A percentile compares a stretch with the other conserved stretches of the same genome.
Evolutionary conservation across 164 flowering plant genomes (phyloP).

Genomic region (Magnolia kwangsiensis): DNA sequence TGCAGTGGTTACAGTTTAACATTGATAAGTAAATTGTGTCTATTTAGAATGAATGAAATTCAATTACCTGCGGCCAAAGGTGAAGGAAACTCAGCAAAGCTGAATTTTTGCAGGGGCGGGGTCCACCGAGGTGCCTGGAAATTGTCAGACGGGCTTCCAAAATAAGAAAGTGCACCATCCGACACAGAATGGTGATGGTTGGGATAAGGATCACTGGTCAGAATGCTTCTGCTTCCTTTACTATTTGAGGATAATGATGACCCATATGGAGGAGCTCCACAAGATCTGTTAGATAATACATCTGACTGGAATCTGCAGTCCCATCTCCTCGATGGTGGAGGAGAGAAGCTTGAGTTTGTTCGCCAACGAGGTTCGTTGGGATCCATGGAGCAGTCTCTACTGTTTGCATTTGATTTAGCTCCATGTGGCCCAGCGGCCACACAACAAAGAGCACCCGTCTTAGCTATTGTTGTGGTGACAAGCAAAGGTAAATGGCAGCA

Average conservation of each 20-base stretch:
- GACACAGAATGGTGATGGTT: conserved; percentile 48
- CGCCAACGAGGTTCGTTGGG: conserved; percentile 37
- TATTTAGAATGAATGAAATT: conserved; percentile 1
- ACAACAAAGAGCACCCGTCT: conserved; percentile 53
- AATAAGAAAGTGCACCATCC: conserved; percentile 43
- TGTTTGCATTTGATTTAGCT: conserved; percentile 24
- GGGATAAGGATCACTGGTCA: conserved; percentile 32
- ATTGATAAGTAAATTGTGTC: background rate
- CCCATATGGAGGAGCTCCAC: conserved; percentile 23
- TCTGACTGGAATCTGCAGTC: conserved; percentile 38
- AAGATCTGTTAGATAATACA: conserved; percentile 22
- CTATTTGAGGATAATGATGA: conserved; percentile 33
- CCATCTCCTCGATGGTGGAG: conserved; percentile 42
- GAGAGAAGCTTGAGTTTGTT: conserved; percentile 44
- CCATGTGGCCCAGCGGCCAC: conserved; percentile 55
- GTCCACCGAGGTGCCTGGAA: conserved; percentile 34
- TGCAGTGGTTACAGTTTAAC: background rate
- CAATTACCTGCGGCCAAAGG: conserved; percentile 29
- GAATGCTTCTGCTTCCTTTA: conserved; percentile 33
- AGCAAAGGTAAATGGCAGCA: conserved; percentile 14
- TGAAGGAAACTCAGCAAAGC: conserved; percentile 21
- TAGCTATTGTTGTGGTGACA: conserved; percentile 30
- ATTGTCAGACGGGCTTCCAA: conserved; percentile 36
- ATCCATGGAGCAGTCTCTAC: conserved; percentile 24
- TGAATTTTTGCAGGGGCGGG: conserved; percentile 28